phyloP scores from a whole-genome alignment of 371 early-diverging fungal genomes.

The Phascolomyces articulosus region DNA sequence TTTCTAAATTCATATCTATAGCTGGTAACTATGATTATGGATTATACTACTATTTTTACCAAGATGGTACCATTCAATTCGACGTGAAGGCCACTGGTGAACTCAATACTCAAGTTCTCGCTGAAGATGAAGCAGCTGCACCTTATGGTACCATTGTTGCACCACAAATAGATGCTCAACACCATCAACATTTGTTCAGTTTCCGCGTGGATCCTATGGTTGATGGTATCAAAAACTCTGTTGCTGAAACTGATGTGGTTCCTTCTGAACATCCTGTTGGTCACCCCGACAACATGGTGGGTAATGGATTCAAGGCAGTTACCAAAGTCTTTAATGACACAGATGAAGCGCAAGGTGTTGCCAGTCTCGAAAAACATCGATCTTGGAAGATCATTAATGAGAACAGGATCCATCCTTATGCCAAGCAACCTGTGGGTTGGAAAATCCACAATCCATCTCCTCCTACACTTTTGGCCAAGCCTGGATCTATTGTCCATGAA shows the following conservation, averaged over 20 bases:
- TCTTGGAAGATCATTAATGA: slow-evolving; percentile 50
- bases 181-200: slow-evolving; percentile 55
- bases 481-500: slow-evolving; percentile 43
- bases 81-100: slow-evolving; percentile 58
- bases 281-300: slow-evolving; percentile 42
- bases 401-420: slow-evolving; percentile 40
- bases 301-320: slow-evolving; percentile 38
- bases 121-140: slow-evolving; percentile 41
- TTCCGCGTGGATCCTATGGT: slow-evolving; percentile 55
- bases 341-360: slow-evolving; percentile 32
- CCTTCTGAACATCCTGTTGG: slow-evolving; percentile 40
- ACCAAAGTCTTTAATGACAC: slow-evolving; percentile 37
- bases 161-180: slow-evolving; percentile 49
- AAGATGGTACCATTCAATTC: slow-evolving; percentile 53
- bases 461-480: slow-evolving; percentile 39
- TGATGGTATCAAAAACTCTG: slow-evolving; percentile 43
- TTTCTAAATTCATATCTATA: slow-evolving; percentile 1
- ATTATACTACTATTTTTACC: slow-evolving; percentile 53
- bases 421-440: slow-evolving; percentile 41
- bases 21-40: slow-evolving; percentile 57
- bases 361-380: slow-evolving; percentile 26
- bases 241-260: slow-evolving; percentile 36
- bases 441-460: slow-evolving; percentile 31
- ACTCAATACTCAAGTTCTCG: slow-evolving; percentile 49
- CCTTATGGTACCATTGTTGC: slow-evolving; percentile 51